Evolutionary conservation across 192 early-diverging fungal species (phyloP).

Genomic region (Spizellomyces sp.): DNA sequence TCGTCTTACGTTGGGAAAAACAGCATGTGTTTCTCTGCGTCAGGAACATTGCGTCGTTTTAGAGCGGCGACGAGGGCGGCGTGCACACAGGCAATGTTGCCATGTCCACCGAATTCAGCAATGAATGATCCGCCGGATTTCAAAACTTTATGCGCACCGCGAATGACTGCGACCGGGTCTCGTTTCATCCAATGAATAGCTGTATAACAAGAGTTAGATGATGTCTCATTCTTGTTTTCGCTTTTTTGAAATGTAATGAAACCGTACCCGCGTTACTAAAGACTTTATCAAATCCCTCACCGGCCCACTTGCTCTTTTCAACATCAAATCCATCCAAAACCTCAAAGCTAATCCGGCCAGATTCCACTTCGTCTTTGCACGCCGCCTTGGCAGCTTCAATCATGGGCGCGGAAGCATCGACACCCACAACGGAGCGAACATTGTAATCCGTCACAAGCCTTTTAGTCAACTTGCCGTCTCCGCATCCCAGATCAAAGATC

Average conservation of each 20-base stretch:
- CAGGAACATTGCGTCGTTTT: conserved; percentile 20
- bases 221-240: not conserved
- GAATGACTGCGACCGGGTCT: conserved; percentile 58
- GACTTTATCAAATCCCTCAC: conserved; percentile 61
- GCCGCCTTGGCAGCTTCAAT: conserved; percentile 41
- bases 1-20: conserved; percentile 35
- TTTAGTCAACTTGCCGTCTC: conserved; percentile 63
- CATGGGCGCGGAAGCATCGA: conserved; percentile 64
- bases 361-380: conserved; percentile 25
- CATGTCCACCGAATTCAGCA: conserved; percentile 57
- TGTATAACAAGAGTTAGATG: conserved; percentile 9
- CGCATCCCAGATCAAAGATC: conserved; percentile 73
- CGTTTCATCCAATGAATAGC: conserved; percentile 75
- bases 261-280: conserved; percentile 67
- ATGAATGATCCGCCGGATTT: conserved; percentile 63
- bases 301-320: conserved; percentile 29
- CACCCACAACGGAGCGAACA: conserved; percentile 53
- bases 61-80: conserved; percentile 27
- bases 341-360: conserved; percentile 10
- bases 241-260: not conserved
- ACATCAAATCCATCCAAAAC: conserved; percentile 64
- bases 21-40: conserved; percentile 20
- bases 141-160: conserved; percentile 54
- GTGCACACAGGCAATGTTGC: conserved; percentile 45
- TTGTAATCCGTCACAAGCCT: conserved; percentile 46